Percentiles rank a stretch among this genome's conserved stretches.
phyloP scores from a whole-genome alignment of 148 eudicot genomes.

The Diospyros lotus region DNA sequence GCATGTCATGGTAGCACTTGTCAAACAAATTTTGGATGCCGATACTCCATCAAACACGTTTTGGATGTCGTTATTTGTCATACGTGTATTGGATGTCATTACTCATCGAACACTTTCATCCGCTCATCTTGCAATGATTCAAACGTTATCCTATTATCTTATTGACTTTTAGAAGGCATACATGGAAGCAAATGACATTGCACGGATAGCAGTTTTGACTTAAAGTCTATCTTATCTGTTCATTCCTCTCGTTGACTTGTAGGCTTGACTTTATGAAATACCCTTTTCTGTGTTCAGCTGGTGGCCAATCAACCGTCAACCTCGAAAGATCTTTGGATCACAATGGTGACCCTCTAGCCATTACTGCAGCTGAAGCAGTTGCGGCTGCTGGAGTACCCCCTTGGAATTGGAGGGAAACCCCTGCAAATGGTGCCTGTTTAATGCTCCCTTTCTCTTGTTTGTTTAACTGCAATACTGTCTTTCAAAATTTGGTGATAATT shows the following conservation, averaged over 20 bases:
- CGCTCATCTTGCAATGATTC: no score
- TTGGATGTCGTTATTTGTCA: no score
- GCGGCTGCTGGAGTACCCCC: slow-evolving; percentile 53
- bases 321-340: slow-evolving; percentile 57
- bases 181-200: no score
- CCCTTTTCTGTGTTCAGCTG: slow-evolving; percentile 32
- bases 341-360: slow-evolving; percentile 71
- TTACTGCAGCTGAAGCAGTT: slow-evolving; percentile 59
- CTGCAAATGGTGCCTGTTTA: slow-evolving; percentile 50
- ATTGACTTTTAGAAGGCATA: no score
- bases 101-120: no score
- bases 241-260: background rate
- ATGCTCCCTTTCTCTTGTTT: background rate
- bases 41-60: no score
- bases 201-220: no score
- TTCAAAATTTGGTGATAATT: background rate
- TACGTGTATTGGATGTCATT: no score
- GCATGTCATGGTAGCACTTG: no score
- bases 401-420: slow-evolving; percentile 66
- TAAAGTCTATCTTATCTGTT: background rate
- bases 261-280: slow-evolving; percentile 6
- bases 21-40: no score
- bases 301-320: slow-evolving; percentile 43
- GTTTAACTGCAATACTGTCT: background rate
- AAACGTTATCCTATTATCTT: no score